Evolutionary conservation across 805 yeast genomes (phyloP), one percentile per base, ranked within the genome.

Genomic region (Candida silvatica): DNA sequence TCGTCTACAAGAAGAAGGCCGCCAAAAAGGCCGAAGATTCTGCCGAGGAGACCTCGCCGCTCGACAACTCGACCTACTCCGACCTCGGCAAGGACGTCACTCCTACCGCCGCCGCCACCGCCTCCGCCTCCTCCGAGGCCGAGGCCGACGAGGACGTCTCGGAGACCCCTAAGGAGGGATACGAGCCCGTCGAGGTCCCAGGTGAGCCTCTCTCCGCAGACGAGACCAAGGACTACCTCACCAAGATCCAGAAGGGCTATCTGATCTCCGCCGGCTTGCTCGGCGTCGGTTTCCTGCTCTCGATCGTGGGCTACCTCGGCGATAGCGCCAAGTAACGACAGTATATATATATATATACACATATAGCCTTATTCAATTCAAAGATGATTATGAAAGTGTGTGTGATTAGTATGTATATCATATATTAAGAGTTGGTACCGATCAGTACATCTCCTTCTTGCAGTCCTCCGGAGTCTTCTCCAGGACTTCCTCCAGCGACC

Each of bases 401-500:
- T n/a, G n/a, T 26, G 6, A 8, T 26, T 26, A 11, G 16, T 26
- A 3, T 15, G 14, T 26, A 26, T 11, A 26, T n/a, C n/a, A n/a
- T n/a, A n/a, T n/a, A 31, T 31, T 31, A 31, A 15, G 14, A 31
- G 34, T 22, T 12, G n/a, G 22, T 11, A 12, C 17, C 18, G 19
- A 20, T 36, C 42, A 51, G 30, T 52, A 55, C 37, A 49, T 37
- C 9, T 40, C 36, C 25, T 44, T 39, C 35, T 48, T 58, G 47
- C 74, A 65, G 52, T 83, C 94, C 38, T 67, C 74, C 16, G 85
- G 86, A 30, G 87, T 82, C 26, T 70, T 70, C 31, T 69, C 78
- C 42, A 84, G 62, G 17, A 80, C 92, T 26, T 84, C 92, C 48
- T 84, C 85, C 35, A 84, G 66, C 29, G 77, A 59, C 88, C 86